Percentiles rank a stretch among this genome's conserved stretches.
phyloP scores from a whole-genome alignment of 2,329 filamentous ascomycete genomes.

The Cryoendolithus antarcticus region DNA sequence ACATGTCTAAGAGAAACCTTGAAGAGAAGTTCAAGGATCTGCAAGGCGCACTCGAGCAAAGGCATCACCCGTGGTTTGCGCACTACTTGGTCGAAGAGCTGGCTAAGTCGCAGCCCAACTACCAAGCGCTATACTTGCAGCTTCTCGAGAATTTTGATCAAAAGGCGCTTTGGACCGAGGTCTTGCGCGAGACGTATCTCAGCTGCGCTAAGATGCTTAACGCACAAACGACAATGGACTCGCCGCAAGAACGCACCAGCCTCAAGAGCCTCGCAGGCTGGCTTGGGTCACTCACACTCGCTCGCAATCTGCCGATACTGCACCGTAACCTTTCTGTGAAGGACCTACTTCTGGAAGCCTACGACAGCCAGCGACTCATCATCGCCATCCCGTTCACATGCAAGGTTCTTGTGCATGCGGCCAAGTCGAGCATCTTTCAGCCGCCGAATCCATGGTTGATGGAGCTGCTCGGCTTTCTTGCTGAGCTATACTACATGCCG shows the following conservation, averaged over 20 bases:
- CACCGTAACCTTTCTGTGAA: conserved; percentile 97
- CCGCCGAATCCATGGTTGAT: conserved; percentile 96
- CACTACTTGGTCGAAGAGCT: conserved; percentile 89
- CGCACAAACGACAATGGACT: conserved; percentile 74
- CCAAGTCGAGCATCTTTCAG: conserved; percentile 74
- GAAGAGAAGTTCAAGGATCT: conserved; percentile 74
- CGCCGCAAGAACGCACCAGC: conserved; percentile 70
- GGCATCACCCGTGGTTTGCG: conserved; percentile 93
- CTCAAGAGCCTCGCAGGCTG: conserved; percentile 89
- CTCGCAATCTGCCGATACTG: conserved; percentile 87
- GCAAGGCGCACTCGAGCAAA: conserved; percentile 61
- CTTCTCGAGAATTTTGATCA: conserved; percentile 74
- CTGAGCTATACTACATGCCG: conserved; percentile 85
- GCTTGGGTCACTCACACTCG: conserved; percentile 86
- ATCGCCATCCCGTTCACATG: conserved; percentile 96
- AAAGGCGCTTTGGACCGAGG: conserved; percentile 68
- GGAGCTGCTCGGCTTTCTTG: conserved; percentile 83
- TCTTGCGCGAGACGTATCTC: conserved; percentile 85
- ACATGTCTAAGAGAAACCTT: conserved; percentile 82
- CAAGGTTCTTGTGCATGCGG: conserved; percentile 81
- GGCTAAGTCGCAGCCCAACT: conserved; percentile 94
- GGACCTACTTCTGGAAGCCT: conserved; percentile 83
- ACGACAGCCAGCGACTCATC: conserved; percentile 80
- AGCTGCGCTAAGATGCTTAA: conserved; percentile 81
- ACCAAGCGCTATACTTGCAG: conserved; percentile 84